A percentile compares a stretch with the other conserved stretches of the same genome.
Evolutionary conservation across 805 yeast genomes (phyloP).

Genomic region (Starmerella powellii): DNA sequence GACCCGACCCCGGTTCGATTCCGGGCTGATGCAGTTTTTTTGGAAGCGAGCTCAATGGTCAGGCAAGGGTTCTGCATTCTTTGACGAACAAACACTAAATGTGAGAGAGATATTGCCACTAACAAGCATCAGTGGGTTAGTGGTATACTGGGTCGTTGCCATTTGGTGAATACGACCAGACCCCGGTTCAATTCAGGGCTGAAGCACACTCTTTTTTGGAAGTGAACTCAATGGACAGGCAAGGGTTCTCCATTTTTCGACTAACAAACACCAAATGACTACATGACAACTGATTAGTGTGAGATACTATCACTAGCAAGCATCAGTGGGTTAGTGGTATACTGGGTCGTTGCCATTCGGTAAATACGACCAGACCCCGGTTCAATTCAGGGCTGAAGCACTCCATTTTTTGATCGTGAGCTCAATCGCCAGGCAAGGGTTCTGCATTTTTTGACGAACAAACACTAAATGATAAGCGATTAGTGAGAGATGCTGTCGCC

Average conservation of each 20-base stretch:
- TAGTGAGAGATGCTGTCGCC: background rate
- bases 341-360: constrained; percentile 22
- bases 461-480: too few relatives aligned
- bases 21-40: constrained; percentile 23
- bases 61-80: too few relatives aligned
- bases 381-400: constrained; percentile 24
- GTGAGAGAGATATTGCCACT: background rate
- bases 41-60: too few relatives aligned
- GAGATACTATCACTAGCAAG: constrained; percentile 1
- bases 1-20: constrained; percentile 23
- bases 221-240: too few relatives aligned
- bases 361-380: constrained; percentile 20
- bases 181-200: constrained; percentile 24
- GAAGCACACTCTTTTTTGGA: constrained; percentile 19
- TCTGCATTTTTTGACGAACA: too few relatives aligned
- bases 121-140: constrained; percentile 21
- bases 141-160: constrained; percentile 24
- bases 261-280: too few relatives aligned
- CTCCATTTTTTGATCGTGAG: constrained; percentile 11
- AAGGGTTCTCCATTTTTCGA: too few relatives aligned
- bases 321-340: constrained; percentile 23
- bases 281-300: constrained; percentile 9
- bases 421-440: too few relatives aligned
- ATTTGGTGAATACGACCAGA: constrained; percentile 16
- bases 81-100: too few relatives aligned